These are phyloP conservation scores for Globisporangium nunn DNA, from an alignment of 352 stramenopile genomes.

Conservation along the genomic window DNA sequence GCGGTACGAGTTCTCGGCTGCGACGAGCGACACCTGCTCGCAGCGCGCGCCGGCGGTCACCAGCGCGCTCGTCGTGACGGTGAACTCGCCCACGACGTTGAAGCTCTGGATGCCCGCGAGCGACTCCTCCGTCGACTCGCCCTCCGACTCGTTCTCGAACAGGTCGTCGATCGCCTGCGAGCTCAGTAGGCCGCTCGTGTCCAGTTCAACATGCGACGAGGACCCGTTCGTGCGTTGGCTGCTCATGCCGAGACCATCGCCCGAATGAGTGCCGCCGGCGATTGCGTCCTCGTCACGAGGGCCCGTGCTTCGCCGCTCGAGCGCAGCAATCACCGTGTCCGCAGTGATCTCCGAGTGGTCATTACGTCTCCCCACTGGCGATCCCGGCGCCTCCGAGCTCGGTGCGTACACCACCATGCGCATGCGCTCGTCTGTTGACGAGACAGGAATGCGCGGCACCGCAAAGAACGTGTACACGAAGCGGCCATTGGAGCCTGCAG, in stretches of 20 bases:
- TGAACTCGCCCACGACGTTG: conserved; percentile 75
- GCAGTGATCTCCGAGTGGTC: conserved; percentile 76
- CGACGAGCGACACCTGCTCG: conserved; percentile 52
- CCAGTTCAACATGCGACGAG: conserved; percentile 33
- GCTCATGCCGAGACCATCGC: neutral
- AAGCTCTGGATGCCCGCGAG: conserved; percentile 21
- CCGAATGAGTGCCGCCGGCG: conserved; percentile 4
- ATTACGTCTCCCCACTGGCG: conserved; percentile 29
- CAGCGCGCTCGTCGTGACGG: conserved; percentile 50
- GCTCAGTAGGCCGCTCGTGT: conserved; percentile 18
- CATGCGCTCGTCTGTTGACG: conserved; percentile 50
- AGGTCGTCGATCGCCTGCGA: conserved; percentile 69
- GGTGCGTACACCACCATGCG: conserved; percentile 72
- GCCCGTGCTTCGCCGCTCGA: conserved; percentile 51
- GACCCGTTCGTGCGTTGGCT: conserved; percentile 46
- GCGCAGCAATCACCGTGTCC: conserved; percentile 55
- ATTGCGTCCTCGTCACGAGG: conserved; percentile 19
- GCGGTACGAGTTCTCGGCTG: conserved; percentile 71
- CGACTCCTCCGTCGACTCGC: conserved; percentile 33
- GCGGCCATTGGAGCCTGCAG: conserved; percentile 22
- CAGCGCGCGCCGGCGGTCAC: conserved; percentile 57
- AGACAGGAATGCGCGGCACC: conserved; percentile 68
- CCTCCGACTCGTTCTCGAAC: conserved; percentile 73
- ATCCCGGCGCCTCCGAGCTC: conserved; percentile 20
- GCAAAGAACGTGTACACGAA: conserved; percentile 80